Base-by-base conservation (phyloP, 352 stramenopile species). In the Thalassiosira ordinaria region DNA sequence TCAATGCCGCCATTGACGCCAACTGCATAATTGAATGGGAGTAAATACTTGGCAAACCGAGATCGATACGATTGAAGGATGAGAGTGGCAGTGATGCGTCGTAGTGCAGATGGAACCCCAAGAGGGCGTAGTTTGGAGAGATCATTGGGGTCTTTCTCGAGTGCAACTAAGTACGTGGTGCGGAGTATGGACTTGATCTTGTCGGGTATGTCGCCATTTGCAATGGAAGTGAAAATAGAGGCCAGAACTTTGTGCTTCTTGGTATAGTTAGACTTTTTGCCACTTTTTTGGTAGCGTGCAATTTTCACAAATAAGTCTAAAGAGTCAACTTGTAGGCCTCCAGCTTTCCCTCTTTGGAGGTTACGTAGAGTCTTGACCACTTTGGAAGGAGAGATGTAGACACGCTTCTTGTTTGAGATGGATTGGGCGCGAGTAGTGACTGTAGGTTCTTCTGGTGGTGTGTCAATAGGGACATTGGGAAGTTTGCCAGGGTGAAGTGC, bases 71-170 rank as follows among this genome's bases (percentile, higher is more conserved):
- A 41, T 9, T 53, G 11, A 29, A 71, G 9, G 5, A 64, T 14
- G n/a, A 35, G 11, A 2, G 6, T 56, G 4, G 59, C 70, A 18
- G 47, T 60, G 51, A 73, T 60, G 4, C 49, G 57, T 2, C 49
- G 27, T 44, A 78, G 59, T 7, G 60, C 70, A 33, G 56, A 61
- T 39, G 53, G 35, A 20, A 78, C 33, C 1, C 68, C 57, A 6
- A 78, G 46, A 27, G 68, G 68, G 29, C 57, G 16, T 3, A 78
- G 46, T 47, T 78, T 78, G 4, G 1, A 39, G 11, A 27, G 8
- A 31, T 78, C 33, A 8, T 35, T 37, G 29, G 39, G 41, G 24
- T 78, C 68, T 60, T 78, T 78, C 11, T 63, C 27, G 6, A 78
- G 31, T 16, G 53, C 24, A 1, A 78, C 18, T 8, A 78, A 33